These are phyloP conservation scores for Trametopsis cervina DNA, from an alignment of 768 basidiomycete species.

Conservation along the genomic window DNA sequence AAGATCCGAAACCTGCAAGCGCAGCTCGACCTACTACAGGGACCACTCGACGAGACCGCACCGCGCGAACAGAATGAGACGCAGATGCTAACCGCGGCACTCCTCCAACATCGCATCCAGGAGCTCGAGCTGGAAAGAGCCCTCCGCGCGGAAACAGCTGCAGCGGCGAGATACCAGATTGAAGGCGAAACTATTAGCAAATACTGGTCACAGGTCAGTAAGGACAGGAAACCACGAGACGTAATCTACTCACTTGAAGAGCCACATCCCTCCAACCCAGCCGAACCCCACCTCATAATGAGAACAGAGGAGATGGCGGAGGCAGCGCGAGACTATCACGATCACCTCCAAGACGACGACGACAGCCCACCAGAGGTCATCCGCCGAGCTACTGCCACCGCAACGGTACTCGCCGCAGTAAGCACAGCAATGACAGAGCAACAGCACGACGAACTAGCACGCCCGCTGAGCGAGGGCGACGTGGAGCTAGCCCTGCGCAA, in stretches of 20 bases:
- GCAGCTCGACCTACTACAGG: not conserved
- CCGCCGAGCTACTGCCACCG: not conserved
- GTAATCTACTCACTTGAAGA: not conserved
- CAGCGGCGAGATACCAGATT: not conserved
- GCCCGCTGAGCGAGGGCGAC: not conserved
- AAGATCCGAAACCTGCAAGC: not conserved
- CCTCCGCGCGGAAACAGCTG: not conserved
- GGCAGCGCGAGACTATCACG: conserved; percentile 13
- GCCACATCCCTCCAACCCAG: not conserved
- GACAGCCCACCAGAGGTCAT: not conserved
- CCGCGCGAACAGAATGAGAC: not conserved
- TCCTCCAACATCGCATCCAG: not conserved
- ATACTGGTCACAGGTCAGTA: conserved; percentile 4
- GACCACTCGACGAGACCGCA: not conserved
- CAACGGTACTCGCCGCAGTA: not conserved
- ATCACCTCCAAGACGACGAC: conserved; percentile 7
- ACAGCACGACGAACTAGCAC: not conserved
- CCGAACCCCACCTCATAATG: not conserved
- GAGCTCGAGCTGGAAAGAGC: not conserved
- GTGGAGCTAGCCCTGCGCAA: not conserved
- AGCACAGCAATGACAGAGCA: not conserved
- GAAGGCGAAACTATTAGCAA: conserved; percentile 6
- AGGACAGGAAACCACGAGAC: conserved; percentile 3
- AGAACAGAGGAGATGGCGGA: conserved; percentile 15
- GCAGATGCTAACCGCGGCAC: not conserved